A percentile compares a stretch with the other conserved stretches of the same genome.
Conservation (phyloP, 345 rosid species). For the Linum trigynum region DNA sequence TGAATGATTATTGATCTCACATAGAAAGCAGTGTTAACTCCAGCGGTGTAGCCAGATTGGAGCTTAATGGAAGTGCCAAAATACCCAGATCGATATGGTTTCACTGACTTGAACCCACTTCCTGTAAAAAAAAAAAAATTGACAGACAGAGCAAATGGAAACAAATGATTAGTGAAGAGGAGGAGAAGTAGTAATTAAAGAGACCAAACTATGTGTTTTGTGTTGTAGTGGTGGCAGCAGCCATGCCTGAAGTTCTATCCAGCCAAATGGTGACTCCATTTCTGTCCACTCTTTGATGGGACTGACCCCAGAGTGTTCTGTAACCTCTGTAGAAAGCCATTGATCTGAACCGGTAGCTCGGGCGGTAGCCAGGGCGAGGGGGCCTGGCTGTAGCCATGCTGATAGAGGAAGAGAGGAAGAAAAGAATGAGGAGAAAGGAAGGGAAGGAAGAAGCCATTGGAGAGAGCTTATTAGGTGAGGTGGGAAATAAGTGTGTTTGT, state of each 20-base stretch:
- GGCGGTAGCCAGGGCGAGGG: slow-evolving; percentile 93
- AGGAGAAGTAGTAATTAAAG: neutral
- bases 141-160: neutral
- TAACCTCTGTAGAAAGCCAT: slow-evolving; percentile 61
- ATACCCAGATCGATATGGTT: slow-evolving; percentile 82
- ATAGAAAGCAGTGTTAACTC: slow-evolving; percentile 88
- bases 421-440: neutral
- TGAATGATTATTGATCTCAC: slow-evolving; percentile 30
- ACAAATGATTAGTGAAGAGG: neutral
- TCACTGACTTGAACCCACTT: slow-evolving; percentile 90
- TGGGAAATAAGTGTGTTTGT: too few species aligned
- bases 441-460: neutral
- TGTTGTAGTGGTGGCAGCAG: neutral
- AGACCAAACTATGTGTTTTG: neutral
- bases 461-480: neutral
- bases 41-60: slow-evolving; percentile 92
- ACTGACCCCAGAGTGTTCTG: slow-evolving; percentile 84
- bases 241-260: slow-evolving; percentile 61
- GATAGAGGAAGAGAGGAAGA: neutral
- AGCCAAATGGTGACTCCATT: slow-evolving; percentile 82
- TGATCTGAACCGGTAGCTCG: slow-evolving; percentile 68
- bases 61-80: slow-evolving; percentile 81
- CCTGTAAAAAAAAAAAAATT: slow-evolving; percentile 24
- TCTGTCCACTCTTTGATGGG: slow-evolving; percentile 61
- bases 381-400: slow-evolving; percentile 20